These are phyloP conservation scores for Neolentinus lepideus DNA, from an alignment of 1,284 basidiomycete species.

Conservation along the genomic window DNA sequence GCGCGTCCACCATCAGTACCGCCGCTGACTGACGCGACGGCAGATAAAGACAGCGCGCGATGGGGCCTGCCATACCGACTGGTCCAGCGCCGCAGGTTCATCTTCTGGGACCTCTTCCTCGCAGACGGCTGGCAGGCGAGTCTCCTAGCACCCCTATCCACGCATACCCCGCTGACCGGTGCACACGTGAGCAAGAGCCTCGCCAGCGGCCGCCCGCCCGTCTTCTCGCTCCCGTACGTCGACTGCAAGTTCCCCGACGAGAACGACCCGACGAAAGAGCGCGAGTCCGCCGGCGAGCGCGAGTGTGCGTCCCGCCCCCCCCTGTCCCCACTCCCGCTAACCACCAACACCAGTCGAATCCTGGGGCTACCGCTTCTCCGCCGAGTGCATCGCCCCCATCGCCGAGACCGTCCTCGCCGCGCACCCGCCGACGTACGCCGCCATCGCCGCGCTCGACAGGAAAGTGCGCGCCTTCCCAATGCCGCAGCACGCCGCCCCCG, in stretches of 20 bases:
- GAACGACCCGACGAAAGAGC: constrained; percentile 41
- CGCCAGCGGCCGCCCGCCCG: constrained; percentile 58
- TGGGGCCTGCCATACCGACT: constrained; percentile 54
- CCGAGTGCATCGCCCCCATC: constrained; percentile 57
- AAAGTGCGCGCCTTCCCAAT: constrained; percentile 57
- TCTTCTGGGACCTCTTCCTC: constrained; percentile 69
- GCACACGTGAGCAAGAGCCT: constrained; percentile 35
- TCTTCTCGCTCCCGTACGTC: constrained; percentile 58
- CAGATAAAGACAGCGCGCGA: constrained; percentile 63
- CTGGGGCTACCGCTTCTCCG: constrained; percentile 69
- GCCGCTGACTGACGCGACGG: not conserved
- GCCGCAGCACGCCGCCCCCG: constrained; percentile 38
- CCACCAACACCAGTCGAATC: constrained; percentile 40
- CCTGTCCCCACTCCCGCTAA: not conserved
- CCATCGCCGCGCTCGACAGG: constrained; percentile 55
- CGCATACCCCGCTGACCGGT: not conserved
- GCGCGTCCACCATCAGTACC: constrained; percentile 56
- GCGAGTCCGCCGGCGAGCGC: constrained; percentile 42
- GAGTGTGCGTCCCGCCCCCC: constrained; percentile 38
- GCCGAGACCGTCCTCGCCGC: constrained; percentile 60
- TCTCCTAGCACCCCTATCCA: not conserved
- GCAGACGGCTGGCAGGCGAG: constrained; percentile 63
- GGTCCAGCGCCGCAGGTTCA: constrained; percentile 58
- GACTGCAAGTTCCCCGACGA: constrained; percentile 58
- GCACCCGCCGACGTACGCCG: constrained; percentile 56